These are phyloP conservation scores for Leccinum subfulvum DNA, from an alignment of 1,284 basidiomycete genomes.

Conservation along the genomic window DNA sequence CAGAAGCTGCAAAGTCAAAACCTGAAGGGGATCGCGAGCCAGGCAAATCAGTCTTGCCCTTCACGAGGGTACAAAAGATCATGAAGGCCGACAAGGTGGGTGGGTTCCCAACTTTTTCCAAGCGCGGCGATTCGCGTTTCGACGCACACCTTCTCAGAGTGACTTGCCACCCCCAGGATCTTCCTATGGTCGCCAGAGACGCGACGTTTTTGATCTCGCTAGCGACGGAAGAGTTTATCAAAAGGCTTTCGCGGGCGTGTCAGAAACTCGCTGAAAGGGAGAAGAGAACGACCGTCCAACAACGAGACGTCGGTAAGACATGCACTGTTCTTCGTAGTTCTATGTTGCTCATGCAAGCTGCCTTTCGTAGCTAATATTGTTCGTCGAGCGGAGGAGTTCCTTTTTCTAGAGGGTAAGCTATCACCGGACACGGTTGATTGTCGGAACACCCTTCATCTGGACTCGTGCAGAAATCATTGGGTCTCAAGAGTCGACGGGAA, in stretches of 20 bases:
- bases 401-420: slow-evolving; percentile 61
- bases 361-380: slow-evolving; percentile 53
- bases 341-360: neutral
- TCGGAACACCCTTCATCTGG: slow-evolving; percentile 5
- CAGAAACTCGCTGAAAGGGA: slow-evolving; percentile 62
- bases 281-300: slow-evolving; percentile 64
- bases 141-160: neutral
- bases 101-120: slow-evolving; percentile 1
- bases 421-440: slow-evolving; percentile 39
- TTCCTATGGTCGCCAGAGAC: slow-evolving; percentile 70
- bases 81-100: slow-evolving; percentile 75
- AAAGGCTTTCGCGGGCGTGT: slow-evolving; percentile 57
- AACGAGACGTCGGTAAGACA: slow-evolving; percentile 64
- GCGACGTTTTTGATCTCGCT: slow-evolving; percentile 71
- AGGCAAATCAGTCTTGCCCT: slow-evolving; percentile 68
- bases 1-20: slow-evolving; percentile 12
- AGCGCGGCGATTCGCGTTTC: neutral
- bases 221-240: slow-evolving; percentile 78
- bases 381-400: slow-evolving; percentile 66
- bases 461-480: slow-evolving; percentile 51
- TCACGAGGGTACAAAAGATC: slow-evolving; percentile 74
- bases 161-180: slow-evolving; percentile 47
- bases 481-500: slow-evolving; percentile 43
- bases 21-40: slow-evolving; percentile 39
- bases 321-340: neutral